Conservation (phyloP, 192 early-diverging fungal species). For the Jimgerdemannia lactiflua region DNA sequence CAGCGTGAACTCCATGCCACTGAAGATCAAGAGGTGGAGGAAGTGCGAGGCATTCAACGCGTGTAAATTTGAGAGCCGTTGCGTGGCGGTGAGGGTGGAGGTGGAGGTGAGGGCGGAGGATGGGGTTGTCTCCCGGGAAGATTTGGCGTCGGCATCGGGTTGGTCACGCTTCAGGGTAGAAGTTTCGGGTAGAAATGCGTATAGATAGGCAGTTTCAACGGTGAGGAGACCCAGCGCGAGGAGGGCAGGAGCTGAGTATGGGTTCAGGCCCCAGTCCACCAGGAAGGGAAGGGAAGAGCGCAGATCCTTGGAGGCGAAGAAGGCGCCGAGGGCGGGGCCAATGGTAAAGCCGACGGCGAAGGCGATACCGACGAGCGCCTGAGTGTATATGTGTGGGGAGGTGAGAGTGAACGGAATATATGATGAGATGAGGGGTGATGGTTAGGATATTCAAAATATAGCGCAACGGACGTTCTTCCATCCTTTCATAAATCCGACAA, state of each 20-base stretch:
- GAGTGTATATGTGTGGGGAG: neutral
- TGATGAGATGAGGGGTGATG: constrained; percentile 1
- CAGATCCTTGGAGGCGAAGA: constrained; percentile 62
- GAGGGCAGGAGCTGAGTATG: constrained; percentile 86
- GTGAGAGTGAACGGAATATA: neutral
- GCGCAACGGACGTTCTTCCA: constrained; percentile 1
- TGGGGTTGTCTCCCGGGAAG: neutral
- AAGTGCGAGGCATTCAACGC: constrained; percentile 78
- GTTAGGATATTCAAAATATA: neutral
- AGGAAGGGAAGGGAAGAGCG: constrained; percentile 33
- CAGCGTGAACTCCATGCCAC: constrained; percentile 98
- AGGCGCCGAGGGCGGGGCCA: constrained; percentile 88
- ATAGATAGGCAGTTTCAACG: constrained; percentile 81
- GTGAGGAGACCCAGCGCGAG: constrained; percentile 82
- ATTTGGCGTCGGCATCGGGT: constrained; percentile 6
- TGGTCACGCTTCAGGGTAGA: constrained; percentile 6
- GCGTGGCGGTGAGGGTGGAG: neutral
- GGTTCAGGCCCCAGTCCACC: constrained; percentile 49
- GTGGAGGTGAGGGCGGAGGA: neutral
- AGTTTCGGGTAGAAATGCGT: constrained; percentile 76
- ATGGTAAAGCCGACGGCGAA: constrained; percentile 96
- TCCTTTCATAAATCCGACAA: neutral
- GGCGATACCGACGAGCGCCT: constrained; percentile 95
- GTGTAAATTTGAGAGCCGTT: constrained; percentile 32
- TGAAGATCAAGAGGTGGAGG: constrained; percentile 88